Conservation (phyloP, 768 basidiomycete species). For the Calocera viscosa region DNA sequence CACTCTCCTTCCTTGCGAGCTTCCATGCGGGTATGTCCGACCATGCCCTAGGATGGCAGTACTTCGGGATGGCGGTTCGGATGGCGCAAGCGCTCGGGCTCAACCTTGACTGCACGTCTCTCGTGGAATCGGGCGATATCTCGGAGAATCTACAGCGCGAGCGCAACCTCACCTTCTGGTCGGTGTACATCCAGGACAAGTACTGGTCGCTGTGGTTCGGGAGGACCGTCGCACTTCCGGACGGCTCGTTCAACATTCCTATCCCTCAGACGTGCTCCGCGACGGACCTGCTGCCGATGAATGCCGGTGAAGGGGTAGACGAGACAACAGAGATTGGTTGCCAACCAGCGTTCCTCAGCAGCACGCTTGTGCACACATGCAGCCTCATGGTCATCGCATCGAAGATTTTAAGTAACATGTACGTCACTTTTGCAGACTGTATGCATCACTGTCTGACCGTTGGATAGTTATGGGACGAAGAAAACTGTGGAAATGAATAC, state of each 20-base stretch:
- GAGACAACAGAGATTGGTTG: background rate
- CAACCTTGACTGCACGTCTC: background rate
- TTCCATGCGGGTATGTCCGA: slow-evolving; percentile 32
- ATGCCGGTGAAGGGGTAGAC: background rate
- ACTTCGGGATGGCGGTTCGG: slow-evolving; percentile 29
- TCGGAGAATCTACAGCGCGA: background rate
- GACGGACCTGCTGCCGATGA: background rate
- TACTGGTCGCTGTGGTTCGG: slow-evolving; percentile 59
- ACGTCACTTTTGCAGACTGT: slow-evolving; percentile 18
- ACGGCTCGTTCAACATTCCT: slow-evolving; percentile 1
- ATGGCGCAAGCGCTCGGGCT: background rate
- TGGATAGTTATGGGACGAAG: background rate
- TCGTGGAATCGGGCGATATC: slow-evolving; percentile 3
- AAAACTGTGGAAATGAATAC: background rate
- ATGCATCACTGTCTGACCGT: background rate
- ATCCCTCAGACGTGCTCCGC: background rate
- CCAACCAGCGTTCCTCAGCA: slow-evolving; percentile 4
- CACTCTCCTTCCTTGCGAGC: slow-evolving; percentile 30
- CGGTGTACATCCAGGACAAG: slow-evolving; percentile 34
- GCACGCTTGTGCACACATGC: slow-evolving; percentile 38
- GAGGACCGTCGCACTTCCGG: slow-evolving; percentile 20
- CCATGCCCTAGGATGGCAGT: slow-evolving; percentile 35
- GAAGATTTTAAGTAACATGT: slow-evolving; percentile 46
- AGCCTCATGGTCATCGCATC: slow-evolving; percentile 39
- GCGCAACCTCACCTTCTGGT: background rate